Evolutionary conservation across 257 asterid species (phyloP).

Genomic region (Jasminum sambac): DNA sequence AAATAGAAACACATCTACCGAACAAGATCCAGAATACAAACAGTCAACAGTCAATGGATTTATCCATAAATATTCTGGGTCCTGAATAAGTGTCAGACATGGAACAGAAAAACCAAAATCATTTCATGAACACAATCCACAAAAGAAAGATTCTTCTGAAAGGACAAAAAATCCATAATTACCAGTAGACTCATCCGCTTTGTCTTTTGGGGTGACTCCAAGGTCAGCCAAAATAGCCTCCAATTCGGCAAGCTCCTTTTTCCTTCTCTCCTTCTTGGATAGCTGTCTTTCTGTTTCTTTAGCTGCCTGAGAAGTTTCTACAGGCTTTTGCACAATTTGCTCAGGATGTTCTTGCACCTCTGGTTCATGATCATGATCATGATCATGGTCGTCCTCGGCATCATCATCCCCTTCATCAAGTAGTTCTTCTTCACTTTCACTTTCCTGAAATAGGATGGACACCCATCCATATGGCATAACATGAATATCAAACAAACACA

Average conservation of each 20-base stretch:
- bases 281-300: slow-evolving; percentile 89
- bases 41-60: not conserved
- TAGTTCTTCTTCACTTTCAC: slow-evolving; percentile 68
- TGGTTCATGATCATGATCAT: slow-evolving; percentile 67
- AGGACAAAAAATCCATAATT: slow-evolving; percentile 21
- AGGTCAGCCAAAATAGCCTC: slow-evolving; percentile 93
- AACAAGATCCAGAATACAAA: not conserved
- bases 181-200: slow-evolving; percentile 63
- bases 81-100: not conserved
- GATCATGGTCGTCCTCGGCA: slow-evolving; percentile 52
- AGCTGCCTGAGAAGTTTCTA: slow-evolving; percentile 53
- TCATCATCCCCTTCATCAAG: slow-evolving; percentile 69
- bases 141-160: not conserved
- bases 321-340: slow-evolving; percentile 43
- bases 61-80: not conserved
- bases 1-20: not conserved
- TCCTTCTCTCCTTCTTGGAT: slow-evolving; percentile 90
- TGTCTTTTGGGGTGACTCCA: slow-evolving; percentile 53
- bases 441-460: slow-evolving; percentile 46
- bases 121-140: not conserved
- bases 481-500: not conserved
- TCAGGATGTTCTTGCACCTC: slow-evolving; percentile 56
- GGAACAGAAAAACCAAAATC: not conserved
- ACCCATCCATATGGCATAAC: slow-evolving; percentile 8
- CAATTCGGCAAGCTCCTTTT: slow-evolving; percentile 94